Evolutionary conservation across 2,329 filamentous ascomycete genomes (phyloP), one percentile per base, ranked within the genome.

Genomic region (Apiospora hydei): DNA sequence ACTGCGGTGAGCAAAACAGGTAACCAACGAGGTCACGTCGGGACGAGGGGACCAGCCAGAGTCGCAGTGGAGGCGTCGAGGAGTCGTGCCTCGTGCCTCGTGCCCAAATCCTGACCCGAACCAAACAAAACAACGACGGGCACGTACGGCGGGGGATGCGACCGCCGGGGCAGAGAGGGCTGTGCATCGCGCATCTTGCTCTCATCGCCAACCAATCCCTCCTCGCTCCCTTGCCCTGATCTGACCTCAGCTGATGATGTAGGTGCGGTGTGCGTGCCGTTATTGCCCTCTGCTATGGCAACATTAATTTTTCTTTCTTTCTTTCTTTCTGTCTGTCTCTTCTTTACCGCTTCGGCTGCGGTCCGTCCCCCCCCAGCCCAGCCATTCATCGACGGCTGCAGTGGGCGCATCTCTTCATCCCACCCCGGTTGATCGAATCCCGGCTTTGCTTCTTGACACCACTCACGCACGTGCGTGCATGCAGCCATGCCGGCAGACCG

Each of bases 221-320:
- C 30, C 34, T 64, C 57, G 57, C 21, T 21, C 5, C 30, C 57
- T n/a, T 21, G 18, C 34, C 41, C 34, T 41, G 57, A 41, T 64
- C 57, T 64, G 57, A 64, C 57, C 57, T 64, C 57, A 64, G 57
- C 57, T 64, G 57, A 64, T 64, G 34, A 64, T n/a, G 16, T 21
- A 41, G 34, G 34, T 41, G 57, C 57, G 34, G 57, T 64, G 57
- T 64, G 57, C 57, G 24, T 43, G 46, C 46, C 46, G 46, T n/a
- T 49, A 13, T 41, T 41, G 16, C 30, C 53, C 16, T 11, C 18
- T 34, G 51, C 51, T 57, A 61, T 34, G 4, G 47, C 18, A 6
- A 26, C 24, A 14, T 30, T 24, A 16, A 44, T 44, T 53, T 53
- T 26, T 24, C n/a, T 13, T 24, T 13, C 3, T 24, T 5, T 51